Evolutionary conservation across 2,329 filamentous ascomycete species (phyloP).

Genomic region (Fusarium vanettenii): DNA sequence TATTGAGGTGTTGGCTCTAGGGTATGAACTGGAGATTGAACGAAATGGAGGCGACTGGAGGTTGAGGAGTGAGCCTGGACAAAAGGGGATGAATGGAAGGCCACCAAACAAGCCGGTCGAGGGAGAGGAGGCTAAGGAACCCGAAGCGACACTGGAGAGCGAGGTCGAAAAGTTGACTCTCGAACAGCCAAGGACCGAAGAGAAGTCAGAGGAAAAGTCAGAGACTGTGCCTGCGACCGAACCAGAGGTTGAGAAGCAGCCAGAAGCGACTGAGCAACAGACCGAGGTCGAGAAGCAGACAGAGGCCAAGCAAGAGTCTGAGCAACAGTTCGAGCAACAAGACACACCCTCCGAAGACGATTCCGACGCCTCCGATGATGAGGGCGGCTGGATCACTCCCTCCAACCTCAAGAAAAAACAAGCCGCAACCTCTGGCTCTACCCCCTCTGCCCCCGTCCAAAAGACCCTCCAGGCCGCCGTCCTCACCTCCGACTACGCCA

Average conservation of each 20-base stretch:
- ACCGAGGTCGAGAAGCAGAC: conserved; percentile 1
- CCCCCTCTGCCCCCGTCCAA: conserved; percentile 63
- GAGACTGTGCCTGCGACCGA: conserved; percentile 9
- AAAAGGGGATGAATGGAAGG: conserved; percentile 80
- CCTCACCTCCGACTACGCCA: conserved; percentile 94
- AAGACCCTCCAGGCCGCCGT: conserved; percentile 86
- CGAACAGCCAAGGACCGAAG: conserved; percentile 15
- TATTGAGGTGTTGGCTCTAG: conserved; percentile 87
- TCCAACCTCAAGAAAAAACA: conserved; percentile 90
- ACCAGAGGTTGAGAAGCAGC: background rate
- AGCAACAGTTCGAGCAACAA: background rate
- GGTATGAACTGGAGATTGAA: conserved; percentile 95
- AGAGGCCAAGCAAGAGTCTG: background rate
- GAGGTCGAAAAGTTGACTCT: conserved; percentile 24
- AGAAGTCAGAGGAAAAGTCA: conserved; percentile 6
- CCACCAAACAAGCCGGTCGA: conserved; percentile 57
- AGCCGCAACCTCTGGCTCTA: conserved; percentile 67
- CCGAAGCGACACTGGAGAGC: conserved; percentile 13
- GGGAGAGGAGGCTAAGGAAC: conserved; percentile 1
- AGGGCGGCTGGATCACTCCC: conserved; percentile 92
- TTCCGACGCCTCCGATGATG: conserved; percentile 61
- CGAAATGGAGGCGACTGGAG: conserved; percentile 91
- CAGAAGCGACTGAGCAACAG: background rate
- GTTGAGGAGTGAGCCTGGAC: conserved; percentile 80
- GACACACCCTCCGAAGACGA: conserved; percentile 49